Evolutionary conservation across 257 asterid species (phyloP), one percentile per base, ranked within the genome.

Genomic region (Agastache rugosa): DNA sequence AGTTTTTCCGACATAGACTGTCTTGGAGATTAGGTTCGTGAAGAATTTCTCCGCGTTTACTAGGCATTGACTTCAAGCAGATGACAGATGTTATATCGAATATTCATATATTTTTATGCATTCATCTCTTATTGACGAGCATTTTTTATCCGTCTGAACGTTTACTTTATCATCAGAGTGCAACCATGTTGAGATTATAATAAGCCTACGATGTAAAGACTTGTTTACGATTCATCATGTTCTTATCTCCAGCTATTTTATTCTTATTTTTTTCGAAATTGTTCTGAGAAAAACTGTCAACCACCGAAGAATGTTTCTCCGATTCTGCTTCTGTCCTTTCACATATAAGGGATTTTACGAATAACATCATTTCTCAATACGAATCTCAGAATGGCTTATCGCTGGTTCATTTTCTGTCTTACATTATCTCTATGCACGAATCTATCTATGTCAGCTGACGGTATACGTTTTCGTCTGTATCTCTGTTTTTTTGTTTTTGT

Each of bases 391-490:
- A 63, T 63, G 69, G 69, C 17, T 63, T 63, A 4, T 19, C 51
- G 17, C 19, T 63, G 69, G 10, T 37, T 39, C 11, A 35, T 37
- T 0, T 4, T n/a, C n/a, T 17, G n/a, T 35, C 19, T 37, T 10
- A 16, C 39, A n/a, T 11, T 63, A 8, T 60, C 14, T 11, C 11
- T 63, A 0, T 63, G 69, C 69, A 63, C n/a, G 7, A n/a, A 5
- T 63, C 69, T 60, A n/a, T 63, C 50, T 35, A 35, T 0, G 37
- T 63, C 69, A n/a, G 69, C 51, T 63, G 31, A 63, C 2, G 69
- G 69, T 37, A 6, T 6, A 61, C 6, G 2, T 16, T 61, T 61
- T 61, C 6, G 1, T 34, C 45, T 14, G 19, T 19, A 1, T 39
- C 12, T 9, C 12, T 39, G 44, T 39, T 39, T 39, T 39, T 6